Base-by-base conservation (phyloP, 1,284 basidiomycete species). In the Cryptococcus wingfieldii region DNA sequence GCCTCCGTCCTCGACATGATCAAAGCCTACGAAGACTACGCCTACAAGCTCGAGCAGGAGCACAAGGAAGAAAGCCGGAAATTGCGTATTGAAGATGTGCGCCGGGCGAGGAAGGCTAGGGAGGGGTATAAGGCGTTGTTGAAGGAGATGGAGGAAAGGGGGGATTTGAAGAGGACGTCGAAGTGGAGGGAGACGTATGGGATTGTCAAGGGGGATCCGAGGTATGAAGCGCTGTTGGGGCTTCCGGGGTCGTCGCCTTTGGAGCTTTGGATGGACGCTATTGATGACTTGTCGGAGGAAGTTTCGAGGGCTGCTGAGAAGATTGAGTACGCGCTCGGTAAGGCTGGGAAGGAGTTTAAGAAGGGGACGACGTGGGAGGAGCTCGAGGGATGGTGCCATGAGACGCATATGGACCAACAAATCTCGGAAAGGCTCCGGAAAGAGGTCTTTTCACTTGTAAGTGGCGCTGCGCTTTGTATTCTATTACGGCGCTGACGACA, bases 211-310 rank as follows among this genome's bases (percentile, higher is more conserved):
- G 79, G 85, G 34, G 90, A 97, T 66, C 79, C 82, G 45, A 85
- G 91, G n/a, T 96, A 97, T 77, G 79, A 86, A 34, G 81, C 83
- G 57, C 83, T 97, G 71, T 84, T 97, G 6, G 94, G 93, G 1
- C 88, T 89, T 68, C 88, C 90, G 4, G 96, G 96, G 14, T 95
- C 90, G 2, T 91, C 88, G 61, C 92, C 95, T 1, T 81, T 98
- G 42, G 95, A 98, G 63, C 82, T 98, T 10, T 98, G 97, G 78
- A 97, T 91, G 90, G 95, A 98, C 72, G 74, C 83, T 5, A 86
- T 97, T 42, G 95, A 98, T 75, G 82, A 82, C 41, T 81, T 97
- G 4, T 90, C 92, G 66, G 86, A 91, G 67, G 83, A 86, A 62
- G 82, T 96, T 12, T 92, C 95, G 61, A 81, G 81, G 25, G 88